Evolutionary conservation across 345 rosid species (phyloP).

Genomic region (Eucalyptus dawsonii): DNA sequence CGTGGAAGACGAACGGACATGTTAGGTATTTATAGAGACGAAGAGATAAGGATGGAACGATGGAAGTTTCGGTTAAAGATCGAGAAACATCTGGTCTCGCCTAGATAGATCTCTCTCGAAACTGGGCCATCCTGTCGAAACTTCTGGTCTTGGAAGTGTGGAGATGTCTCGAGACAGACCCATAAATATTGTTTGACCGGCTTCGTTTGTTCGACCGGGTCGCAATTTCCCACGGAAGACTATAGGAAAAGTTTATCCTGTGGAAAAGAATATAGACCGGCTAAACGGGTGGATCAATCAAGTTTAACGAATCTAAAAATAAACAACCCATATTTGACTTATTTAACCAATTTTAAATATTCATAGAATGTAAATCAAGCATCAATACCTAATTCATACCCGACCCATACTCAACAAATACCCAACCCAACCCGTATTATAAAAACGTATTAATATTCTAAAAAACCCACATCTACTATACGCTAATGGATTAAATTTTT

Average conservation of each 20-base stretch:
- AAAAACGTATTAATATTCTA: too few relatives aligned
- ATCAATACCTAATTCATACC: accelerated
- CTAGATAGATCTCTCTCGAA: background rate
- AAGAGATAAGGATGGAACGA: background rate
- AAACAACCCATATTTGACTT: accelerated
- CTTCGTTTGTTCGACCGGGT: background rate
- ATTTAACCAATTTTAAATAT: accelerated
- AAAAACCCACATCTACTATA: too few relatives aligned
- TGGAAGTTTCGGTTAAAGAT: background rate
- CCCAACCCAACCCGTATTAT: accelerated
- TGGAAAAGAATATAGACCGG: too few relatives aligned
- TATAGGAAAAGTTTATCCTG: background rate
- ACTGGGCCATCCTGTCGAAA: background rate
- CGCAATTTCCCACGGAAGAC: background rate
- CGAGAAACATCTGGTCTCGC: background rate
- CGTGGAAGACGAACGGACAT: accelerated
- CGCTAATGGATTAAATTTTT: too few relatives aligned
- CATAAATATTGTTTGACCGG: background rate
- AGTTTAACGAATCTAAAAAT: too few relatives aligned
- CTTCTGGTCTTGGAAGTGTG: background rate
- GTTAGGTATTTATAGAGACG: background rate
- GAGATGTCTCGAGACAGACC: background rate
- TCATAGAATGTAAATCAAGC: too few relatives aligned
- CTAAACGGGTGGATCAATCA: too few relatives aligned
- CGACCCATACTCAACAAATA: too few relatives aligned